Evolutionary conservation across 768 basidiomycete genomes (phyloP), one percentile per base, ranked within the genome.

Genomic region (Lenzites betulinus): DNA sequence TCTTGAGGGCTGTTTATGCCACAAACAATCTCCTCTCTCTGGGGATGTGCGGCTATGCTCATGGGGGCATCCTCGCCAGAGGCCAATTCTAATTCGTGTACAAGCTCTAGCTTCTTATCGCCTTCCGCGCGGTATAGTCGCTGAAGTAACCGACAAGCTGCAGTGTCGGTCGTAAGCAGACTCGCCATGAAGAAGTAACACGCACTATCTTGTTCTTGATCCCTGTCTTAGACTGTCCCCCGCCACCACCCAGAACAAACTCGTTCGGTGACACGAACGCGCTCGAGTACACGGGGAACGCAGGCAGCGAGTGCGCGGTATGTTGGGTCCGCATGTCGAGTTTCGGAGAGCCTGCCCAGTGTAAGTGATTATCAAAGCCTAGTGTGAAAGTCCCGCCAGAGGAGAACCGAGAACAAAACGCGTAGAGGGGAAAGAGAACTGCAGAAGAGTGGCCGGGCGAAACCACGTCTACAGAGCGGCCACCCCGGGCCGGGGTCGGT

Each of bases 141-240:
- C 93, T 94, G 66, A 18, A 46, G 23, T 12, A 38, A 56, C 46
- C 38, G n/a, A 12, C 36, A 22, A 5, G 23, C 36, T 52, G 16
- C 43, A 38, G 36, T 51, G 11, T 51, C 20, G 30, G 30, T 57
- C 20, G 20, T 30, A n/a, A 36, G 38, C 26, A 20, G 33, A 22
- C 43, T 20, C 36, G 8, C 41, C 18, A 3, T 44, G 15, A 9
- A 33, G 3, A 38, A 5, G 28, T 18, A 12, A 26, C 16, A 77
- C 90, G 69, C 64, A 93, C 96, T 65, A 99, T 75, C 73, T 93
- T 93, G 77, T 99, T 99, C 79, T 93, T 92, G 61, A 99, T 90
- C 3, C 97, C 97, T 53, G 83, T 93, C 63, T 84, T 84, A 11
- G 90, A 85, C 13, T 91, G 83, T 18, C 96, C 96, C 1, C 91